phyloP scores from a whole-genome alignment of 805 yeast genomes.

The Yamadazyma sp. region DNA sequence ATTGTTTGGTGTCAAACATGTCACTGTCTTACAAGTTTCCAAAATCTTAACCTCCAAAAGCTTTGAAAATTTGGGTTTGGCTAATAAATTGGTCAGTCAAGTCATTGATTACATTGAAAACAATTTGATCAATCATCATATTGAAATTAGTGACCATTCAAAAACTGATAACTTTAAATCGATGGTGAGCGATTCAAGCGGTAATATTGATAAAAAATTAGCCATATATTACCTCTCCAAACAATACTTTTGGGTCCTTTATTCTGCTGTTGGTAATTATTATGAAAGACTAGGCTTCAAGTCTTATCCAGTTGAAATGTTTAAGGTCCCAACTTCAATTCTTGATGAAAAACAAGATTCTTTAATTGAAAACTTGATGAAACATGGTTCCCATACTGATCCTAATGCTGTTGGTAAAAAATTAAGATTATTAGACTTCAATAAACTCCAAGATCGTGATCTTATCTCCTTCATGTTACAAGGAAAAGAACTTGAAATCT shows the following conservation, averaged over 20 bases:
- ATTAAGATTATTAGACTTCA: constrained; percentile 23
- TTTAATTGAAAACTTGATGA: constrained; percentile 21
- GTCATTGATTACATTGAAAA: constrained; percentile 32
- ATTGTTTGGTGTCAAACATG: constrained; percentile 29
- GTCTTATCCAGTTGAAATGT: constrained; percentile 32
- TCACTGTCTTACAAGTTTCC: constrained; percentile 23
- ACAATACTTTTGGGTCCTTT: constrained; percentile 46
- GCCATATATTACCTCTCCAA: constrained; percentile 33
- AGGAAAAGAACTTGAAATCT: constrained; percentile 31
- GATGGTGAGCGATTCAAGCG: constrained; percentile 28
- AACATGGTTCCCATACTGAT: constrained; percentile 3
- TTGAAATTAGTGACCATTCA: constrained; percentile 19
- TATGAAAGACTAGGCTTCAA: constrained; percentile 63
- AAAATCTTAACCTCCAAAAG: constrained; percentile 25
- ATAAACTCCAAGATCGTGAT: constrained; percentile 24
- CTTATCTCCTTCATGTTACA: constrained; percentile 30
- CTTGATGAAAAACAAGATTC: constrained; percentile 15
- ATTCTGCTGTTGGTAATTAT: constrained; percentile 71
- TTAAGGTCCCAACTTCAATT: constrained; percentile 24
- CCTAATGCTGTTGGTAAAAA: constrained; percentile 23
- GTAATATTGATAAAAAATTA: constrained; percentile 25
- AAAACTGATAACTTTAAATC: constrained; percentile 28
- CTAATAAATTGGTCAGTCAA: constrained; percentile 20
- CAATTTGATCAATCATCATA: constrained; percentile 23
- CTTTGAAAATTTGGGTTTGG: constrained; percentile 29